Conservation (phyloP, 2,329 filamentous ascomycete genomes). For the Alternaria sp. region DNA sequence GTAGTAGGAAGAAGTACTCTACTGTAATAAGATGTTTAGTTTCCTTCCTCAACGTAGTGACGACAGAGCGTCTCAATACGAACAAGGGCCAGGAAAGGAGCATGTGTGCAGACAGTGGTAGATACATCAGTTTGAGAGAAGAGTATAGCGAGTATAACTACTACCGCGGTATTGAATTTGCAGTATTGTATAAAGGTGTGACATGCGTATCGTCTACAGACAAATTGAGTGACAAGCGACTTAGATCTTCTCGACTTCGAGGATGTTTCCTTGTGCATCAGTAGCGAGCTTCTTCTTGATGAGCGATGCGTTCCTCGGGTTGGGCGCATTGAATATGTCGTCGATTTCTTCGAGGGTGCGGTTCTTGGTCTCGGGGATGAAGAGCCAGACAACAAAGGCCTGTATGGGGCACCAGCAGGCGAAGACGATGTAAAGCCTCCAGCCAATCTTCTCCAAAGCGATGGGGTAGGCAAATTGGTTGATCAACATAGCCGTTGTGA, state of each 20-base stretch:
- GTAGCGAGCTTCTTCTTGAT: constrained; percentile 36
- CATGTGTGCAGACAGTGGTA: neutral
- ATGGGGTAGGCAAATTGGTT: constrained; percentile 45
- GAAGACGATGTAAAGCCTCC: constrained; percentile 40
- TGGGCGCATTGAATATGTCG: constrained; percentile 32
- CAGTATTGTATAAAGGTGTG: neutral
- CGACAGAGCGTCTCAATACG: neutral
- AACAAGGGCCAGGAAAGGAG: neutral
- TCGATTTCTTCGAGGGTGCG: constrained; percentile 40
- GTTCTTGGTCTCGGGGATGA: constrained; percentile 41
- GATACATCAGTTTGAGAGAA: neutral
- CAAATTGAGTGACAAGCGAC: neutral
- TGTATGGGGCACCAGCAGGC: constrained; percentile 32
- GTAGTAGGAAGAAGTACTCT: too few relatives aligned
- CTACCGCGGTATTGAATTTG: neutral
- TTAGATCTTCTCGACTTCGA: constrained; percentile 39
- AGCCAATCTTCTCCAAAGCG: constrained; percentile 33
- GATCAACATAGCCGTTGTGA: constrained; percentile 34
- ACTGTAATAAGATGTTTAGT: too few relatives aligned
- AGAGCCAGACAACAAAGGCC: constrained; percentile 29
- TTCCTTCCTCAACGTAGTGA: too few relatives aligned
- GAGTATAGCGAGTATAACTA: neutral
- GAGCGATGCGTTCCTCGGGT: constrained; percentile 35
- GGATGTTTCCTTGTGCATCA: constrained; percentile 27
- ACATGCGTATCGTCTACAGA: neutral